These are phyloP conservation scores for Aspergillus sp. DNA, from an alignment of 2,329 filamentous ascomycete species.

Conservation along the genomic window DNA sequence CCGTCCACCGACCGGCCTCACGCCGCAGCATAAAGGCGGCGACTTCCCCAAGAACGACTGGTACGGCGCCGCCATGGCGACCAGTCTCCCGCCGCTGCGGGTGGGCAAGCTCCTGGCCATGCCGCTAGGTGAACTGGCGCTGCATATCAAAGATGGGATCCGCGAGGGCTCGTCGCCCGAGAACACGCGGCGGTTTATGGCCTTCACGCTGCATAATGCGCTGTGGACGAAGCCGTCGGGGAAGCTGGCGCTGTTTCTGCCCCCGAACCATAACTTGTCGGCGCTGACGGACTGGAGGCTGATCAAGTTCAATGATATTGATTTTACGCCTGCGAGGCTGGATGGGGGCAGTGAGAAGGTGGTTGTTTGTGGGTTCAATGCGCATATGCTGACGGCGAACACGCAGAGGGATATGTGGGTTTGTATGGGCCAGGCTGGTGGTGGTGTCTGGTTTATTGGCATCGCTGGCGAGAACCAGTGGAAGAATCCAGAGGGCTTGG, in stretches of 20 bases:
- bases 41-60: neutral
- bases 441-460: neutral
- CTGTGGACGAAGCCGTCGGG: neutral
- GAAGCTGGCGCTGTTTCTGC: neutral
- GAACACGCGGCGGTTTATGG: neutral
- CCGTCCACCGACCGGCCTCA: neutral
- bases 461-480: neutral
- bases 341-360: neutral
- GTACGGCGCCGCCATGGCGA: neutral
- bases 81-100: neutral
- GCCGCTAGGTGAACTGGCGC: neutral
- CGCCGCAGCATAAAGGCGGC: neutral
- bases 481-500: neutral
- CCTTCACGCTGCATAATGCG: neutral
- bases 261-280: neutral
- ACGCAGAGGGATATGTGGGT: neutral
- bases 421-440: neutral
- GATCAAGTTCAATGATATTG: neutral
- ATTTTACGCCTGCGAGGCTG: neutral
- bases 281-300: neutral
- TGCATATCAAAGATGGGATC: neutral
- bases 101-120: neutral
- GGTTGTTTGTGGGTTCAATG: neutral
- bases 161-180: neutral
- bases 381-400: neutral